These are phyloP conservation scores for Suhomyces panamericanus DNA, from an alignment of 1,139 yeast genomes.

Conservation along the genomic window DNA sequence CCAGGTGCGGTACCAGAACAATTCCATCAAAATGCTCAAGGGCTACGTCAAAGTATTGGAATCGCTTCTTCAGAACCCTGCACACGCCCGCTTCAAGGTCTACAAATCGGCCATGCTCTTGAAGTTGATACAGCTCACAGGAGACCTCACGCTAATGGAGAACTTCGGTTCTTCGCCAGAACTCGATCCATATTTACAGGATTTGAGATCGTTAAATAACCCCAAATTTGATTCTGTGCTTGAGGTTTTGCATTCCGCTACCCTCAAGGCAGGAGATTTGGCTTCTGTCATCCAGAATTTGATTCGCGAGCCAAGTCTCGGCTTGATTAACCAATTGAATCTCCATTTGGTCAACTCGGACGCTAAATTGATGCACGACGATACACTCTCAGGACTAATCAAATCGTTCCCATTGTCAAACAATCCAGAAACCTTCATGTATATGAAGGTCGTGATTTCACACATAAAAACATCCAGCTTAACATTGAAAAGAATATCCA, in stretches of 20 bases:
- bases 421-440: constrained; percentile 8
- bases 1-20: constrained; percentile 16
- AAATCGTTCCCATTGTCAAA: constrained; percentile 6
- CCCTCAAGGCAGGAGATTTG: not conserved
- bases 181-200: constrained; percentile 8
- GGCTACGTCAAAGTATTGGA: constrained; percentile 27
- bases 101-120: constrained; percentile 11
- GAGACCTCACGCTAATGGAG: not conserved
- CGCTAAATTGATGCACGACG: constrained; percentile 4
- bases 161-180: not conserved
- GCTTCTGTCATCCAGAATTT: not conserved
- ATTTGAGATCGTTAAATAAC: constrained; percentile 1
- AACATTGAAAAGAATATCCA: constrained; percentile 15
- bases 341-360: constrained; percentile 4
- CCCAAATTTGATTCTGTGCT: not conserved
- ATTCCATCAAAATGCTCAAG: constrained; percentile 24
- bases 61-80: constrained; percentile 7
- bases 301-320: not conserved
- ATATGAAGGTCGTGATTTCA: constrained; percentile 9
- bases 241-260: not conserved
- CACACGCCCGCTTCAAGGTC: constrained; percentile 1
- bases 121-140: constrained; percentile 11
- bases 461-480: constrained; percentile 4
- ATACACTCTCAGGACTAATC: constrained; percentile 5
- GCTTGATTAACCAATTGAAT: constrained; percentile 4